Evolutionary conservation across 352 stramenopile genomes (phyloP).

Genomic region (Pythium brassicae): DNA sequence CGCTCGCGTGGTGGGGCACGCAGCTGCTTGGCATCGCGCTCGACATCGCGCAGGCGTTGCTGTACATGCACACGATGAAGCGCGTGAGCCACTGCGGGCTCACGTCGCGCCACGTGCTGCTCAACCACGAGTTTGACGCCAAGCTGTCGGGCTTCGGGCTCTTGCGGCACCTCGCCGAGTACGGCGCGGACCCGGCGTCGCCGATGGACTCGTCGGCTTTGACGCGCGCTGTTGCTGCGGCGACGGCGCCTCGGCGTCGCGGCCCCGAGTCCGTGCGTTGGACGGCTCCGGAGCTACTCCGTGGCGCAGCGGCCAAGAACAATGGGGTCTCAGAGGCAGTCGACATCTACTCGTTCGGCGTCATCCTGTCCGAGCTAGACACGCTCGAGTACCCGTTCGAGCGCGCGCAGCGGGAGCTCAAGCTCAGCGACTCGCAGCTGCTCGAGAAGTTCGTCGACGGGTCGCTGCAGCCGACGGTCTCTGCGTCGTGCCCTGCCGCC

Average conservation of each 20-base stretch:
- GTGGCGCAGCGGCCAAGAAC: constrained; percentile 16
- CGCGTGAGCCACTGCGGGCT: constrained; percentile 44
- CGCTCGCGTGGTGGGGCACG: constrained; percentile 15
- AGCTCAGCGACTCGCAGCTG: constrained; percentile 4
- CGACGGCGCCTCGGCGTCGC: neutral
- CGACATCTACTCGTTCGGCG: constrained; percentile 28
- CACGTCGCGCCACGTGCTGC: constrained; percentile 25
- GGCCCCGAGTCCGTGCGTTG: neutral
- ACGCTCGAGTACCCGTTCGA: constrained; percentile 11
- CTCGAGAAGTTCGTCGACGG: neutral
- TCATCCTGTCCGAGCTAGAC: constrained; percentile 23
- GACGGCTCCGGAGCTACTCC: constrained; percentile 18
- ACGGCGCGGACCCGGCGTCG: constrained; percentile 13
- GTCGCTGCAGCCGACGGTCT: constrained; percentile 4
- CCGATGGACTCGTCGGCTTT: constrained; percentile 2
- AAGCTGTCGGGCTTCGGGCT: constrained; percentile 19
- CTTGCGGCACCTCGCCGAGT: constrained; percentile 7
- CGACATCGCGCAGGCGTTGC: constrained; percentile 19
- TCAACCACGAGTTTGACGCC: constrained; percentile 17
- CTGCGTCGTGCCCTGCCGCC: neutral
- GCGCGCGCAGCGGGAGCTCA: constrained; percentile 2
- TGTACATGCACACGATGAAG: constrained; percentile 29
- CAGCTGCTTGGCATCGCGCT: constrained; percentile 13
- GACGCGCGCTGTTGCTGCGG: neutral
- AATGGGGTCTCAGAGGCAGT: constrained; percentile 14